Conservation (phyloP, 345 rosid species). For the Sonneratia alba region DNA sequence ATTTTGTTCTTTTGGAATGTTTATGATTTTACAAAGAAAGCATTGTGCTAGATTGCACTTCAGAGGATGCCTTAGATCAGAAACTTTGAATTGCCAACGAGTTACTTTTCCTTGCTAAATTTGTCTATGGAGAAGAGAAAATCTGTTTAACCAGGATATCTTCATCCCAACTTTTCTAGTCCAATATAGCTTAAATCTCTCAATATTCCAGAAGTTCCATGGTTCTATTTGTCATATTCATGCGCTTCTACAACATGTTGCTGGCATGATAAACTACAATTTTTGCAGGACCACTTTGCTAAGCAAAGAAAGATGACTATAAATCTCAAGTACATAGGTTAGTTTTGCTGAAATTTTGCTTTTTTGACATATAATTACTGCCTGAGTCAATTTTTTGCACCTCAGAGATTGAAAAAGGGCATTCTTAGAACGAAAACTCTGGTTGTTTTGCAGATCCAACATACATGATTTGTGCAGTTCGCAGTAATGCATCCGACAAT, state of each 20-base stretch:
- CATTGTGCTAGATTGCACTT: not conserved
- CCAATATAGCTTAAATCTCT: not conserved
- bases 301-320: constrained; percentile 23
- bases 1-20: not conserved
- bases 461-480: constrained; percentile 47
- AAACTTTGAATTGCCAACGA: too few species aligned
- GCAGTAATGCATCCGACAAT: constrained; percentile 49
- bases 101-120: not conserved
- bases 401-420: not conserved
- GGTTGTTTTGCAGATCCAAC: constrained; percentile 39
- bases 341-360: not conserved
- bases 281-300: constrained; percentile 31
- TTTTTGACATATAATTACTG: not conserved
- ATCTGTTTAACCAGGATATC: not conserved
- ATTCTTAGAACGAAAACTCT: not conserved
- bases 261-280: not conserved
- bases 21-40: not conserved
- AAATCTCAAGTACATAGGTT: constrained; percentile 39
- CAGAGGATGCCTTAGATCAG: too few species aligned
- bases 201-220: not conserved
- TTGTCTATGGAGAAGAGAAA: not conserved
- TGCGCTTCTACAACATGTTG: too few species aligned
- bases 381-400: not conserved
- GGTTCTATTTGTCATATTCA: not conserved
- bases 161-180: not conserved